Percentiles rank a stretch among this genome's conserved stretches.
Evolutionary conservation across 768 basidiomycete genomes (phyloP).

Genomic region (Dioszegia aurantiaca): DNA sequence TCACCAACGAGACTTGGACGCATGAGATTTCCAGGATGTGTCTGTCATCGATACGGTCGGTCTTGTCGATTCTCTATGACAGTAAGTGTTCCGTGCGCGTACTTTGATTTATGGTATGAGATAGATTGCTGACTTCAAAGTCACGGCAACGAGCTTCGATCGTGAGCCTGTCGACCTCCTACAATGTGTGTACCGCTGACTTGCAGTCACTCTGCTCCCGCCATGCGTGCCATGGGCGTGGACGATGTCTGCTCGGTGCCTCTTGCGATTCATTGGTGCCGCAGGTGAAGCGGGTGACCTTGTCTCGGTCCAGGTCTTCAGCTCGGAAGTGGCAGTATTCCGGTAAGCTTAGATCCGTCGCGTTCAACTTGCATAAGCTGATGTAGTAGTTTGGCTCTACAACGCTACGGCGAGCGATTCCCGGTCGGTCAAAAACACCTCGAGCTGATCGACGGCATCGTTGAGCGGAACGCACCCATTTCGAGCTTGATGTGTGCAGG

Average conservation of each 20-base stretch:
- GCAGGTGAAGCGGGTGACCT: constrained; percentile 31
- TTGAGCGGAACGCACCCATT: constrained; percentile 28
- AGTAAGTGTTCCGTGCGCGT: constrained; percentile 38
- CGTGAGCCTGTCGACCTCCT: constrained; percentile 17
- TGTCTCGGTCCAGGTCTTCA: constrained; percentile 33
- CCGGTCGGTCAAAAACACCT: constrained; percentile 31
- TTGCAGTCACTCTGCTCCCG: constrained; percentile 36
- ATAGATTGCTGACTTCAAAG: constrained; percentile 21
- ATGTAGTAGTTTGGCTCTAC: constrained; percentile 25
- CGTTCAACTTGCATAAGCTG: not conserved
- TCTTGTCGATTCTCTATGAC: constrained; percentile 44
- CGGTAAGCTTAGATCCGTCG: constrained; percentile 22
- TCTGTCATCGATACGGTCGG: constrained; percentile 33
- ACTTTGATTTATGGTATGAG: no score
- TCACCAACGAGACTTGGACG: constrained; percentile 36
- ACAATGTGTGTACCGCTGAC: constrained; percentile 18
- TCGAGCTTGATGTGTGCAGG: constrained; percentile 22
- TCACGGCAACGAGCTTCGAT: constrained; percentile 42
- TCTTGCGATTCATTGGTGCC: constrained; percentile 35
- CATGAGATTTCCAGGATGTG: constrained; percentile 35
- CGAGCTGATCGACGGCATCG: constrained; percentile 20
- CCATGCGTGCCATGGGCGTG: constrained; percentile 23
- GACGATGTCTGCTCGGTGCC: constrained; percentile 23
- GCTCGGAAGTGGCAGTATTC: constrained; percentile 41
- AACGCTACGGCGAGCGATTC: constrained; percentile 33